Percentiles rank a stretch among this genome's conserved stretches.
Evolutionary conservation across 352 stramenopile species (phyloP).

Genomic region (Peronospora belbahrii): DNA sequence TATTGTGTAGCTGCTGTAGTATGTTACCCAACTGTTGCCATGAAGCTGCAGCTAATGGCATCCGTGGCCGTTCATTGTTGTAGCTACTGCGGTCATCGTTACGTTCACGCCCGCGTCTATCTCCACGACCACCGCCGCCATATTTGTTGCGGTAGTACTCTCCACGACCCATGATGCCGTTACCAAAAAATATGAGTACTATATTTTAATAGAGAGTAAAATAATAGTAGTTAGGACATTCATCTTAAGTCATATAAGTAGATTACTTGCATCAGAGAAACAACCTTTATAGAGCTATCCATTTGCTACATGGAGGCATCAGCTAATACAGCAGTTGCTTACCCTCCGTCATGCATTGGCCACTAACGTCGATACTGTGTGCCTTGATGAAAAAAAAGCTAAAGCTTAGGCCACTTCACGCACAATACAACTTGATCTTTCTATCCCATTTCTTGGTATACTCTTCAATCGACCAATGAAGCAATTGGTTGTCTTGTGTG

Average conservation of each 20-base stretch:
- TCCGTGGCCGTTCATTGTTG: slow-evolving; percentile 9
- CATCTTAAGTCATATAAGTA: not conserved
- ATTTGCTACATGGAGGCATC: too few relatives aligned
- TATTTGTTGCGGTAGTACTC: slow-evolving; percentile 90
- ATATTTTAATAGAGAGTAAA: not conserved
- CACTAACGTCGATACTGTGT: too few relatives aligned
- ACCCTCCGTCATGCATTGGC: too few relatives aligned
- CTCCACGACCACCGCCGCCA: slow-evolving; percentile 38
- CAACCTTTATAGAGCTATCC: not conserved
- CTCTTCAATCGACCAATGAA: too few relatives aligned
- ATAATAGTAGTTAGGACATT: too few relatives aligned
- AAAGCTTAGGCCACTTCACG: too few relatives aligned
- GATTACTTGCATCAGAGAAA: not conserved
- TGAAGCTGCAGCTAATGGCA: slow-evolving; percentile 14
- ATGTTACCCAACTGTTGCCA: slow-evolving; percentile 45
- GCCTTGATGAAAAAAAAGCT: too few relatives aligned
- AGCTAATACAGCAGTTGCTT: too few relatives aligned
- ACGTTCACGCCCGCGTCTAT: slow-evolving; percentile 15
- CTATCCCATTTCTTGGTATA: slow-evolving; percentile 5
- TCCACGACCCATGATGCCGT: slow-evolving; percentile 83
- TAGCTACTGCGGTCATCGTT: slow-evolving; percentile 8
- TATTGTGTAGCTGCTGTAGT: slow-evolving; percentile 50
- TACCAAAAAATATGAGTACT: too few relatives aligned
- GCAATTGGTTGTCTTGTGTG: not conserved
- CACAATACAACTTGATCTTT: not conserved